These are phyloP conservation scores for Candida patagonica DNA, from an alignment of 805 yeast genomes.

Conservation along the genomic window DNA sequence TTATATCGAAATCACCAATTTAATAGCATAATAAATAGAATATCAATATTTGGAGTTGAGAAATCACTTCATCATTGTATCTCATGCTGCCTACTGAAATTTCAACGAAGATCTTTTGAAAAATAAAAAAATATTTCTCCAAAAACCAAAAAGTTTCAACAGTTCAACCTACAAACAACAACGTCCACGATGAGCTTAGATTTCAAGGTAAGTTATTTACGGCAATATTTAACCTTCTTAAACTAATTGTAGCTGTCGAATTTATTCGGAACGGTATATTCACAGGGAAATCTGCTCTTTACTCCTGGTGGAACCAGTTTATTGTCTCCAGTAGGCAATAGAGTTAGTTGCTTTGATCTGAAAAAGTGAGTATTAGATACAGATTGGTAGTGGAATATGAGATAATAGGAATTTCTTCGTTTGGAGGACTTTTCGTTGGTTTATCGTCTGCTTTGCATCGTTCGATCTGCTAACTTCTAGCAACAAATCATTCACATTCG, in stretches of 20 bases:
- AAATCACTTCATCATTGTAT: too few species aligned
- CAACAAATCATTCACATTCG: conserved; percentile 79
- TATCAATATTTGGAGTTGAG: too few species aligned
- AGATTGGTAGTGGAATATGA: too few species aligned
- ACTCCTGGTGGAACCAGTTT: conserved; percentile 78
- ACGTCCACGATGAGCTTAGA: conserved; percentile 80
- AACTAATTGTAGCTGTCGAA: conserved; percentile 53
- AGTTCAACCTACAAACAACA: background rate
- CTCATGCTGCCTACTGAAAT: too few species aligned
- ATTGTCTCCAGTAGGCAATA: conserved; percentile 88
- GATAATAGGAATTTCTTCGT: too few species aligned
- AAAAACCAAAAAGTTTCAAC: background rate
- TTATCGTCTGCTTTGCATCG: background rate
- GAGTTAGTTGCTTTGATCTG: conserved; percentile 83
- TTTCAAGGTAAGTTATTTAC: conserved; percentile 32
- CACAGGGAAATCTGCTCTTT: conserved; percentile 83
- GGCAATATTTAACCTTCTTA: background rate
- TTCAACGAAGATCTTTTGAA: too few species aligned
- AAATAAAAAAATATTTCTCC: conserved; percentile 1
- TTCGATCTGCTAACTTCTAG: conserved; percentile 3
- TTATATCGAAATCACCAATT: too few species aligned
- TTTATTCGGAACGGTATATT: conserved; percentile 86
- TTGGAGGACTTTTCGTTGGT: too few species aligned
- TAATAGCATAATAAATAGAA: too few species aligned
- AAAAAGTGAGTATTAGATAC: conserved; percentile 33